Conservation (phyloP, 352 stramenopile genomes). For the Saprolegnia parasitica region DNA sequence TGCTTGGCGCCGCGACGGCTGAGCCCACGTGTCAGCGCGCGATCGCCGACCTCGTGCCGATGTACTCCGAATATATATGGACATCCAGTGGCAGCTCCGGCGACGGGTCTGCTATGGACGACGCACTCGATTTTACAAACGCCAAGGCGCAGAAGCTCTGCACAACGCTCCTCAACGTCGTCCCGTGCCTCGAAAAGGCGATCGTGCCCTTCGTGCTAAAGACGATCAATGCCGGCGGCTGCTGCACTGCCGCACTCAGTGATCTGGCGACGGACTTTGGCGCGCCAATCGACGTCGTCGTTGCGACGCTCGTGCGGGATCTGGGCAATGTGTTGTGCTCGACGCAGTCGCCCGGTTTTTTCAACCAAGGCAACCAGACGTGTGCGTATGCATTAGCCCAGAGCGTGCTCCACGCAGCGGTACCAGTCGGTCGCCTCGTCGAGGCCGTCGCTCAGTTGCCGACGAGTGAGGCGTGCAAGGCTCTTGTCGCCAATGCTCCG, state of each 20-base stretch:
- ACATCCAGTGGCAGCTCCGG: too few species aligned
- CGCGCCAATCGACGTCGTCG: not conserved
- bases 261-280: not conserved
- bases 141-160: not conserved
- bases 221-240: not conserved
- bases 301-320: not conserved
- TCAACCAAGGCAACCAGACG: not conserved
- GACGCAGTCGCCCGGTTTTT: slow-evolving; percentile 3
- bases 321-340: not conserved
- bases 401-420: not conserved
- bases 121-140: not conserved
- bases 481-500: not conserved
- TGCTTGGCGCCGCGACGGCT: not conserved
- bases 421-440: not conserved
- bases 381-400: not conserved
- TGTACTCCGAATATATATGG: not conserved
- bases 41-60: not conserved
- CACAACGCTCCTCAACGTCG: not conserved
- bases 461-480: not conserved
- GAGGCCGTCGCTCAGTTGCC: not conserved
- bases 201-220: not conserved
- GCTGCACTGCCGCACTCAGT: not conserved
- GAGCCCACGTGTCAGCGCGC: not conserved
- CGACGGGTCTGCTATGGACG: not conserved
- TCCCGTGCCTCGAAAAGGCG: slow-evolving; percentile 5